Evolutionary conservation across 441 rosid species (phyloP), one percentile per base, ranked within the genome.

Genomic region (Sinapis alba): DNA sequence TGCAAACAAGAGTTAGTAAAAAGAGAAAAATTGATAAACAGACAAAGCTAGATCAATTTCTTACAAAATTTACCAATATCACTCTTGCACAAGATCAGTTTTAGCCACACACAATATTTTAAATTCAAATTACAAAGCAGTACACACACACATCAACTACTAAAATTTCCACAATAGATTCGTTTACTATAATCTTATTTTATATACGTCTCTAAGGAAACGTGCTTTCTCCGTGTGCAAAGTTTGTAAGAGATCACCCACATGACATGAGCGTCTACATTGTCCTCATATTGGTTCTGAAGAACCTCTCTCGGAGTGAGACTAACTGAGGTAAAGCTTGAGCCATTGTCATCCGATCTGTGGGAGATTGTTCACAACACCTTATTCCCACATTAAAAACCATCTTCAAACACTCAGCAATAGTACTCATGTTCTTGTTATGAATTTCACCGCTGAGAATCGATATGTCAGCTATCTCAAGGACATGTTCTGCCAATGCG

Each of bases 361-460:
- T 43, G 8, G 69, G 69, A 62, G 50, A 27, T 63, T 62, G 62
- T 63, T 63, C 76, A 36, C 34, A 72, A 15, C 76, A 72, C 61
- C 50, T 50, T 27, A 51, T 23, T 18, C 75, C 68, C n/a, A 71
- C 68, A 7, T 47, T 13, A 6, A 72, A 72, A 47, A 63, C 54
- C 53, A 62, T 10, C 34, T 50, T 72, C 41, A 72, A 62, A 63
- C 76, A 51, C 53, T 72, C 70, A 15, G 19, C 32, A 23, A 50
- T 2, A 28, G n/a, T 15, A 34, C 6, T 50, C 3, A 63, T 34
- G 36, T 47, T 72, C 36, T 8, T 72, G 69, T 62, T 30, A 3
- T 9, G 11, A 50, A 34, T 7, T 15, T 19, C 76, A 51, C 13
- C 18, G 2, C 56, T 32, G 54, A 72, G 38, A 62, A 72, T 24